Evolutionary conservation across 2,329 filamentous ascomycete genomes (phyloP), one percentile per base, ranked within the genome.

Genomic region (Teratosphaeria pseudoeucalypti): DNA sequence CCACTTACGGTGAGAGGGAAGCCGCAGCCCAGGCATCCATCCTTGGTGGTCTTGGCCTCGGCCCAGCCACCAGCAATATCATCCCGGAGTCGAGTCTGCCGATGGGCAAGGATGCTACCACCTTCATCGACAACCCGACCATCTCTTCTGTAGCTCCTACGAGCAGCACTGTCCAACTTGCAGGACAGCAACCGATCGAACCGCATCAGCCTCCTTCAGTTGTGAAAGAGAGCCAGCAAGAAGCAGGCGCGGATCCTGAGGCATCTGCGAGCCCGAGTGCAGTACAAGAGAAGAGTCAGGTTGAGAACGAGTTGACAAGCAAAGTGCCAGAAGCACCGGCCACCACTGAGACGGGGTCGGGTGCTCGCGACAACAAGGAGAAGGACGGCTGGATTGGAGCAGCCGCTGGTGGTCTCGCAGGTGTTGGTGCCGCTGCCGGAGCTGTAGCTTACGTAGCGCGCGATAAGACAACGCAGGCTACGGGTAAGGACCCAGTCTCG

Each of bases 11-110:
- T 53, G 76, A 79, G 61, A 71, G 70, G 55, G 75, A 77, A 52
- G 66, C 69, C 1, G 62, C 64, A 12, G 65, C 65, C n/a, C 72
- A 70, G 57, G 73, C 73, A 59, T 73, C 74, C 58, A 76, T 79
- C 68, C 78, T 79, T 64, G 72, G 68, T 64, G 78, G 79, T 57
- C 65, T 81, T 14, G 43, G 43, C 43, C 12, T 58, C 49, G 78
- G 79, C 55, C 67, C 73, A 57, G 72, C 86, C 59, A 78, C 81
- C 54, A 81, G 79, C 62, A 85, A 80, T 73, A 78, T 89, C 72
- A 91, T 94, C 64, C 90, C 90, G 19, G 90, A 95, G 76, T 92
- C 89, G 7, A 89, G 87, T 73, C 79, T 94, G 63, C 88, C 89
- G 12, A 86, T 91, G 73, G 81, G 80, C 52, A 70, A 70, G 47